These are phyloP conservation scores for Flueggea neowawraea DNA, from an alignment of 441 rosid species.

Conservation along the genomic window DNA sequence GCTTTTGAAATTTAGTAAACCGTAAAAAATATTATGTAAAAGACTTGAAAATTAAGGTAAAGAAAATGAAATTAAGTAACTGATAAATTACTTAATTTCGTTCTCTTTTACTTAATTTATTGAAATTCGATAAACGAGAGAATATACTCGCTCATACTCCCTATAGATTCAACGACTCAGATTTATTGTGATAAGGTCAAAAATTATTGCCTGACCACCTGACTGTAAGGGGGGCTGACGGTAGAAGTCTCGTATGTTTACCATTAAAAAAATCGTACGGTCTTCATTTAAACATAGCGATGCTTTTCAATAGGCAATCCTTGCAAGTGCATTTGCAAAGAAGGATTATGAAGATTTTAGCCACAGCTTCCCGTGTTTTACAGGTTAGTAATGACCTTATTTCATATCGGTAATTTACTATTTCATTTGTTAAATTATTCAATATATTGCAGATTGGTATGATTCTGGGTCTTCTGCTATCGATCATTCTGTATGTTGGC, in stretches of 20 bases:
- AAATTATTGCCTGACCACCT: too few relatives aligned
- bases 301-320: conserved; percentile 34
- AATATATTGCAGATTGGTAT: conserved; percentile 34
- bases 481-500: conserved; percentile 27
- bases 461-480: conserved; percentile 38
- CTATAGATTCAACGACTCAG: too few relatives aligned
- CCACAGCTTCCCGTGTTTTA: conserved; percentile 38
- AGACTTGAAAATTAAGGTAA: too few relatives aligned
- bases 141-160: too few relatives aligned
- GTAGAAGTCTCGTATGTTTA: neutral
- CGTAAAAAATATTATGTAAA: too few relatives aligned
- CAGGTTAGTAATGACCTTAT: conserved; percentile 24
- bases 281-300: neutral
- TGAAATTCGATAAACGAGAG: too few relatives aligned
- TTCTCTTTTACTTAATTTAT: too few relatives aligned
- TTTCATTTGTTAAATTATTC: conserved; percentile 1
- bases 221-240: too few relatives aligned
- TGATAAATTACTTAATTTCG: too few relatives aligned
- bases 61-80: too few relatives aligned
- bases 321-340: conserved; percentile 54
- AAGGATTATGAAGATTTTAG: conserved; percentile 36
- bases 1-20: too few relatives aligned
- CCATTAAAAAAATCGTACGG: neutral
- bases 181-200: too few relatives aligned
- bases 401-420: neutral